Percentiles rank a stretch among this genome's conserved stretches.
phyloP scores from a whole-genome alignment of 768 basidiomycete genomes.

The Pleurotus tuoliensis region DNA sequence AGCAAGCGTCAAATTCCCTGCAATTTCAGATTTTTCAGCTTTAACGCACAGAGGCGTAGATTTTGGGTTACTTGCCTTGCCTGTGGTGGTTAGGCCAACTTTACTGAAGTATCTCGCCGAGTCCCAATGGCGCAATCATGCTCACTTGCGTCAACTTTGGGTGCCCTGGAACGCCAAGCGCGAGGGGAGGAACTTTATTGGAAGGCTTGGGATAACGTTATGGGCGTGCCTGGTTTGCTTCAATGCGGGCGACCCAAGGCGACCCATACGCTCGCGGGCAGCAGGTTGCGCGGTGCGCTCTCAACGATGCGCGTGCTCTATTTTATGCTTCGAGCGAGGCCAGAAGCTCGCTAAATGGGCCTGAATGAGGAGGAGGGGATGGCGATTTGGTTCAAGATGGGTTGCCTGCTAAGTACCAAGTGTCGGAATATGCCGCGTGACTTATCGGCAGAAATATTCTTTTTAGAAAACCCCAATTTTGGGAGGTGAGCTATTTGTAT shows the following conservation, averaged over 20 bases:
- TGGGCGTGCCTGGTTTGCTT: neutral
- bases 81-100: too few relatives aligned
- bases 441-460: slow-evolving; percentile 4
- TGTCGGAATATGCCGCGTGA: slow-evolving; percentile 2
- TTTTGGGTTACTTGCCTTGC: too few relatives aligned
- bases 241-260: neutral
- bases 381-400: neutral
- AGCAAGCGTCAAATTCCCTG: too few relatives aligned
- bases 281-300: neutral
- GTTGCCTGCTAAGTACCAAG: slow-evolving; percentile 3
- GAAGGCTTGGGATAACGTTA: slow-evolving; percentile 5
- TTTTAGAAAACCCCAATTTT: slow-evolving; percentile 2
- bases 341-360: too few relatives aligned
- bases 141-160: neutral
- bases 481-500: slow-evolving; percentile 5
- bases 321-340: too few relatives aligned
- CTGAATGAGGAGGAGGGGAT: neutral
- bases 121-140: too few relatives aligned
- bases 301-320: too few relatives aligned
- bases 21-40: too few relatives aligned
- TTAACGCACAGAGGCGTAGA: too few relatives aligned
- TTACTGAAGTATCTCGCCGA: too few relatives aligned
- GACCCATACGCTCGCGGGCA: neutral
- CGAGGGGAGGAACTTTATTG: slow-evolving; percentile 5
- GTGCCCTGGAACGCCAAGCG: neutral